These are phyloP conservation scores for Leccinum ochraceum DNA, from an alignment of 768 basidiomycete genomes.

Conservation along the genomic window DNA sequence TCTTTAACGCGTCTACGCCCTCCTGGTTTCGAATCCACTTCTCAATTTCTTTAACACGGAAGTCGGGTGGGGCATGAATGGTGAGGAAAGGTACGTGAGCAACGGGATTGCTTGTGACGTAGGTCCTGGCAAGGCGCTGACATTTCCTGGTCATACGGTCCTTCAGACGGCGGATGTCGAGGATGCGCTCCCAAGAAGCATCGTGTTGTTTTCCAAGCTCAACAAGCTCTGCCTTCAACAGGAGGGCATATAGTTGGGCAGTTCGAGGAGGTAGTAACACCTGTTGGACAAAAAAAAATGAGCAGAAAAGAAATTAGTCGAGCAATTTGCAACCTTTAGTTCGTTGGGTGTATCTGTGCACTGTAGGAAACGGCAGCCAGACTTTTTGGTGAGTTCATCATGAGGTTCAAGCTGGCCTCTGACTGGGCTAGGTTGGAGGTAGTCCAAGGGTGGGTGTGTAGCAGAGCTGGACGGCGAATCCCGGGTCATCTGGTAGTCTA, in stretches of 20 bases:
- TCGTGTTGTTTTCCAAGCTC: slow-evolving; percentile 59
- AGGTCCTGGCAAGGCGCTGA: slow-evolving; percentile 56
- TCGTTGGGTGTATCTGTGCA: slow-evolving; percentile 77
- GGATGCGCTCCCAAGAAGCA: slow-evolving; percentile 67
- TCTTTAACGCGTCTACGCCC: slow-evolving; percentile 28
- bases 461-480: slow-evolving; percentile 26
- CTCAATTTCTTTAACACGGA: slow-evolving; percentile 78
- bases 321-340: slow-evolving; percentile 53
- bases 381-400: slow-evolving; percentile 47
- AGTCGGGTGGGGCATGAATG: slow-evolving; percentile 68
- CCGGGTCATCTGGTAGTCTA: slow-evolving; percentile 22
- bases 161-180: slow-evolving; percentile 76
- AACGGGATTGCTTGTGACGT: slow-evolving; percentile 40
- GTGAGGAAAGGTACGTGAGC: slow-evolving; percentile 58
- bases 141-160: slow-evolving; percentile 84
- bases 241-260: slow-evolving; percentile 62
- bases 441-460: slow-evolving; percentile 44
- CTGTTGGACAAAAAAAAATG: slow-evolving; percentile 35
- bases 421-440: slow-evolving; percentile 64
- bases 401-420: slow-evolving; percentile 75
- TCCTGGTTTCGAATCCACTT: slow-evolving; percentile 65
- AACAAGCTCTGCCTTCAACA: slow-evolving; percentile 59
- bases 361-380: slow-evolving; percentile 73
- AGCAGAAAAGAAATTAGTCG: not conserved
- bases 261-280: slow-evolving; percentile 70